Base-by-base conservation (phyloP, 345 rosid species). In the Citrus mangshanensis region DNA sequence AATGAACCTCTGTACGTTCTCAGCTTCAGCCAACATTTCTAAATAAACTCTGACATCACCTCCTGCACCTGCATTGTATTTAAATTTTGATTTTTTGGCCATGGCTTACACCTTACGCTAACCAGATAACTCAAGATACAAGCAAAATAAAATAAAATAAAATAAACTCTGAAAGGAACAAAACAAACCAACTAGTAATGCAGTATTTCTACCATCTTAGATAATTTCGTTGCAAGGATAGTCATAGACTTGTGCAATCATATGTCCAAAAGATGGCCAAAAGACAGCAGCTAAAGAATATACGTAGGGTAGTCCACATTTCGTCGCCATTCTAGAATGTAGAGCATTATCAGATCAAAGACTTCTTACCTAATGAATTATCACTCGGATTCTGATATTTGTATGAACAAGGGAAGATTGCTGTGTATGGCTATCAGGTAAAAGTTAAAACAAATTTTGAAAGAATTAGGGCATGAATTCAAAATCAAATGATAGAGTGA, bases 341-440 rank as follows among this genome's bases (percentile, higher is more conserved):
- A 56, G 40, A 55, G 16, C 6, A 73, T 42, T 27, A 63, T 69
- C 14, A 49, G 60, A 35, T 49, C 14, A 61, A 22, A 37, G 37
- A 46, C 13, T 9, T 56, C 85, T 80, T 85, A 96, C 98, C 97
- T 86, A 96, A 85, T 6, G 91, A 84, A 79, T 83, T 66, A 70
- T 94, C 98, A 22, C 77, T 70, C 74, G 28, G 70, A 78, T 89
- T 73, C 56, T 71, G 82, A 83, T 84, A 90, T 38, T 68, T 83
- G 92, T 84, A 96, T 2, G 97, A 80, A 67, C 80, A 78, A 68
- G 99, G 99, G 81, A 91, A 91, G 81, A 96, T 85, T 30, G 92
- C 95, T 80, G 91, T 92, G 74, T 91, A 62, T 2, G 82, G 94
- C 97, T 96, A 79, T 30, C 81, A 80, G 73, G 70, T 19, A 63